A percentile compares a stretch with the other conserved stretches of the same genome.
Evolutionary conservation across 2,329 filamentous ascomycete species (phyloP).

Genomic region (Arachnomyces sp.): DNA sequence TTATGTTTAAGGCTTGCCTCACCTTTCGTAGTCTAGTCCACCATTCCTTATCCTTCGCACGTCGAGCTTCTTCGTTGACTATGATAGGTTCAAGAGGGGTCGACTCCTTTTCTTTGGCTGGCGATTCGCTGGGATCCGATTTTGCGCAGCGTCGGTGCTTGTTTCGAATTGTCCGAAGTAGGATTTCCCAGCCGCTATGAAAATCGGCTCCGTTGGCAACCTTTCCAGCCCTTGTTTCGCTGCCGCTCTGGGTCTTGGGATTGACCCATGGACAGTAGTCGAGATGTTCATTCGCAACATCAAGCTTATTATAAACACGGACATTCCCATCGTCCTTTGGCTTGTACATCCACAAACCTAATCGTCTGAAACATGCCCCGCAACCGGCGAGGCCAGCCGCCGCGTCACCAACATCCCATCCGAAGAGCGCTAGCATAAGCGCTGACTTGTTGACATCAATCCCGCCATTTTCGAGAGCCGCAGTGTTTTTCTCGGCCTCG

Average conservation of each 20-base stretch:
- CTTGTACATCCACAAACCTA: slow-evolving; percentile 92
- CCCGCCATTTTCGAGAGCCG: slow-evolving; percentile 11
- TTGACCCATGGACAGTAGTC: slow-evolving; percentile 81
- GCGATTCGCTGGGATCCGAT: slow-evolving; percentile 20
- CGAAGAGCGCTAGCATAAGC: slow-evolving; percentile 61
- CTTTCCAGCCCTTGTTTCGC: slow-evolving; percentile 23
- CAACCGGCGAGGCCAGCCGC: slow-evolving; percentile 64
- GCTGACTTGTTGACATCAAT: slow-evolving; percentile 51
- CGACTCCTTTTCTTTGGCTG: slow-evolving; percentile 6
- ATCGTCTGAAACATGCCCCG: slow-evolving; percentile 74
- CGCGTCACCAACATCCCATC: slow-evolving; percentile 58
- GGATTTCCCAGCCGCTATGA: slow-evolving; percentile 40
- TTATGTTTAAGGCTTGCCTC: slow-evolving; percentile 64
- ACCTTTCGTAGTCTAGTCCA: slow-evolving; percentile 65
- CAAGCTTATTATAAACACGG: slow-evolving; percentile 45
- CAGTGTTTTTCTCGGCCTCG: slow-evolving; percentile 11
- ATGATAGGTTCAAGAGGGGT: slow-evolving; percentile 22
- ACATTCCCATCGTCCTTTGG: slow-evolving; percentile 54
- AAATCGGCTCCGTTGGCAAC: slow-evolving; percentile 24
- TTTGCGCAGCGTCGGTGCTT: slow-evolving; percentile 24
- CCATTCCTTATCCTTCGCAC: slow-evolving; percentile 62
- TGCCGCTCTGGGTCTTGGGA: slow-evolving; percentile 50
- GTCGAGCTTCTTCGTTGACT: slow-evolving; percentile 37
- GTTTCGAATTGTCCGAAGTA: slow-evolving; percentile 36
- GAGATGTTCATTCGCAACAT: slow-evolving; percentile 65